phyloP scores from a whole-genome alignment of 1,139 yeast genomes.

The Candida smagusa region DNA sequence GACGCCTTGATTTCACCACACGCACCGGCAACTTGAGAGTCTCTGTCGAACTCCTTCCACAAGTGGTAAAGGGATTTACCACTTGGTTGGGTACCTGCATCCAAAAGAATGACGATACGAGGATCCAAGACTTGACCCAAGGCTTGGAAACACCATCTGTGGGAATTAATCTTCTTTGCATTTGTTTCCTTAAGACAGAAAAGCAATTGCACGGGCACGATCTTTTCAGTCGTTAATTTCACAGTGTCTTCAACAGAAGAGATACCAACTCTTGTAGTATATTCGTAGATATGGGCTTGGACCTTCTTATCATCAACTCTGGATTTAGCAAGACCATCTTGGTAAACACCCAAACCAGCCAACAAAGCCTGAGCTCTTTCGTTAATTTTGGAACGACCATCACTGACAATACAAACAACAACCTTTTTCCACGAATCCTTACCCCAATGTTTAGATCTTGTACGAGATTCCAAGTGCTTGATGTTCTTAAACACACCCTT shows the following conservation, averaged over 20 bases:
- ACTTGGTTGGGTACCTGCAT: constrained; percentile 49
- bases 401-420: constrained; percentile 47
- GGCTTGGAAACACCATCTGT: constrained; percentile 52
- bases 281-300: constrained; percentile 47
- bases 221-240: constrained; percentile 46
- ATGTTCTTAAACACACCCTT: constrained; percentile 49
- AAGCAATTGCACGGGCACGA: constrained; percentile 46
- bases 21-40: constrained; percentile 49
- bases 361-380: constrained; percentile 48
- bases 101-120: constrained; percentile 40
- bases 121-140: constrained; percentile 45
- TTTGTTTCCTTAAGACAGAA: constrained; percentile 47
- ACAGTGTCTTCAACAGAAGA: constrained; percentile 46
- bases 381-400: constrained; percentile 47
- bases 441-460: constrained; percentile 44
- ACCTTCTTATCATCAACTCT: constrained; percentile 46
- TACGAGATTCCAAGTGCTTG: constrained; percentile 44
- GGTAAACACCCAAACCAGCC: constrained; percentile 49
- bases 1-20: constrained; percentile 50
- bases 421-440: constrained; percentile 49
- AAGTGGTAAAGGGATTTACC: constrained; percentile 46
- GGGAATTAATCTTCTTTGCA: constrained; percentile 48
- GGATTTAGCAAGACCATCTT: constrained; percentile 48
- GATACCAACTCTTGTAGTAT: constrained; percentile 48
- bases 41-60: constrained; percentile 49